Conservation (phyloP, 768 basidiomycete species). For the Pleurotus platypus region DNA sequence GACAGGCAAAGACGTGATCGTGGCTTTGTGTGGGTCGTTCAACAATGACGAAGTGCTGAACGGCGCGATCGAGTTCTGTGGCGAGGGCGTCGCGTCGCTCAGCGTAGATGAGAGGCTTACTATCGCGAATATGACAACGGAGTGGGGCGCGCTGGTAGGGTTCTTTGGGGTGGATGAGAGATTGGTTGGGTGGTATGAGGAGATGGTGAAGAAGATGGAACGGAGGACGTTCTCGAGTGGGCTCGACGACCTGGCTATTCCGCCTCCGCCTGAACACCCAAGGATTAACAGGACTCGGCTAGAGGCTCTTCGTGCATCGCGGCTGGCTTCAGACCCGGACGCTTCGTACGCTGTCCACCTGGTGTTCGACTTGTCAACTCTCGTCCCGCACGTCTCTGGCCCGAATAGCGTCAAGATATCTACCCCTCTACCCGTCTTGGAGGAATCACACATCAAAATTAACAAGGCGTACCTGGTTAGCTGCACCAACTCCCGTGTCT, state of each 20-base stretch:
- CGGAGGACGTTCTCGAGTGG: conserved; percentile 67
- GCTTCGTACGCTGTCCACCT: conserved; percentile 87
- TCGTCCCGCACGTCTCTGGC: conserved; percentile 94
- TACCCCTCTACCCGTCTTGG: conserved; percentile 86
- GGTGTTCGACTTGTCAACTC: conserved; percentile 86
- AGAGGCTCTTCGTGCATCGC: conserved; percentile 50
- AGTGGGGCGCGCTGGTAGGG: conserved; percentile 97
- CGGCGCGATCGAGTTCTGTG: conserved; percentile 93
- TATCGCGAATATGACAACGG: conserved; percentile 99
- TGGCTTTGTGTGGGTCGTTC: conserved; percentile 93
- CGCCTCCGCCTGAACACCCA: conserved; percentile 76
- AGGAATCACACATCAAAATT: conserved; percentile 70
- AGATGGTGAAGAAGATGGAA: conserved; percentile 67
- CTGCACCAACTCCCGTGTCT: conserved; percentile 96
- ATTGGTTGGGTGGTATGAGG: conserved; percentile 84
- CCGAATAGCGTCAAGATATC: conserved; percentile 98
- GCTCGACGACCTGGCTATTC: conserved; percentile 45
- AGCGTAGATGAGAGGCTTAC: conserved; percentile 91
- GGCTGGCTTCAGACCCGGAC: conserved; percentile 62
- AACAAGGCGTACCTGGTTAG: conserved; percentile 98
- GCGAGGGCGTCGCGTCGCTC: conserved; percentile 77
- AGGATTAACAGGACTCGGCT: conserved; percentile 78
- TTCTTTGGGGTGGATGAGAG: conserved; percentile 90
- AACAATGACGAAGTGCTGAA: conserved; percentile 97
- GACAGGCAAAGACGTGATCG: conserved; percentile 97